These are phyloP conservation scores for Colletotrichum viniferum DNA, from an alignment of 2,329 filamentous ascomycete genomes.

Conservation along the genomic window DNA sequence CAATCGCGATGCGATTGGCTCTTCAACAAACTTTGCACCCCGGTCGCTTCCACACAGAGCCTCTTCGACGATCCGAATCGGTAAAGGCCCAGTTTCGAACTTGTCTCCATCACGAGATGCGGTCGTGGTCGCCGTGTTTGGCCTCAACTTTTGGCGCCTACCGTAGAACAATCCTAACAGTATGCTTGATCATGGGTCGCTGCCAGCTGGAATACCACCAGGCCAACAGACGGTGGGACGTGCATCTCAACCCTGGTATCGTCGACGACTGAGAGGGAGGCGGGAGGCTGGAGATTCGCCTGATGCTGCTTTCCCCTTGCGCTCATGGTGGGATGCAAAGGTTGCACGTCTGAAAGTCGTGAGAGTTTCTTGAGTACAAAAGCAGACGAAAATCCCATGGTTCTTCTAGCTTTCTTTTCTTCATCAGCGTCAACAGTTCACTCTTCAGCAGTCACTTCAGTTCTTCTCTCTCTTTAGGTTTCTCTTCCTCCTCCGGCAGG, in stretches of 20 bases:
- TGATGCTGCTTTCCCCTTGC: not conserved
- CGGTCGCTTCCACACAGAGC: not conserved
- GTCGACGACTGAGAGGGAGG: not conserved
- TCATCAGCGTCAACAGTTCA: slow-evolving; percentile 14
- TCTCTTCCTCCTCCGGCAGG: slow-evolving; percentile 17
- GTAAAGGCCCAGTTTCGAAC: slow-evolving; percentile 10
- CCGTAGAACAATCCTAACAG: not conserved
- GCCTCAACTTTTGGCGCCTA: slow-evolving; percentile 12
- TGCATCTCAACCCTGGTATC: not conserved
- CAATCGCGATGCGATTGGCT: slow-evolving; percentile 14
- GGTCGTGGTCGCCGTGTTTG: slow-evolving; percentile 8
- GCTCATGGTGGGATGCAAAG: not conserved
- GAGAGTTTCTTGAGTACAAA: slow-evolving; percentile 13
- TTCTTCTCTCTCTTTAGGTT: slow-evolving; percentile 6
- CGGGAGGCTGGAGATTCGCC: not conserved
- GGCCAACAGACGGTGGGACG: not conserved
- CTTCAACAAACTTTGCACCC: not conserved
- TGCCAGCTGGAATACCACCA: not conserved
- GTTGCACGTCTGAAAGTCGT: not conserved
- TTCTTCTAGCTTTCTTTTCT: not conserved
- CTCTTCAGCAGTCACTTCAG: slow-evolving; percentile 18
- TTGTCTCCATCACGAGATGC: slow-evolving; percentile 13
- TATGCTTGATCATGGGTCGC: not conserved
- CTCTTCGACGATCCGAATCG: slow-evolving; percentile 2
- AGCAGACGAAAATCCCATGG: not conserved